A percentile compares a stretch with the other conserved stretches of the same genome.
Conservation (phyloP, 1,284 basidiomycete genomes). For the Ganoderma sinense region DNA sequence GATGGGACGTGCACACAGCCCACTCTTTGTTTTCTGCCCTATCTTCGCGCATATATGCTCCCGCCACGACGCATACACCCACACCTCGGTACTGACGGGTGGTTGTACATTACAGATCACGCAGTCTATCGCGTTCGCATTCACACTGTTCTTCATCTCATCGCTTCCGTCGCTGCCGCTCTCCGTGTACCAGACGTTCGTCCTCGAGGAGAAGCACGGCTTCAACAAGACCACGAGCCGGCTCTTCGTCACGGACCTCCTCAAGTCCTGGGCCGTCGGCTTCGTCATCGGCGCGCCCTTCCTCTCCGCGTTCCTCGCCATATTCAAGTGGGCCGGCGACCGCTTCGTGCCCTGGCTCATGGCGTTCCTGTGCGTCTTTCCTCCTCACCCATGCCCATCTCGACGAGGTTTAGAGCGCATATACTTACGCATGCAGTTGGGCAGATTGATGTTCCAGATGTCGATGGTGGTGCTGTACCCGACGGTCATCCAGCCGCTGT, state of each 20-base stretch:
- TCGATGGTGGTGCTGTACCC: slow-evolving; percentile 88
- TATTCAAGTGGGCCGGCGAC: slow-evolving; percentile 94
- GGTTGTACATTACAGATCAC: slow-evolving; percentile 61
- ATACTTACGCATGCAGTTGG: background rate
- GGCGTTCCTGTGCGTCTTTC: slow-evolving; percentile 72
- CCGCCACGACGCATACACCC: background rate
- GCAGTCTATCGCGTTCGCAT: slow-evolving; percentile 85
- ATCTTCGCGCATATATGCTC: background rate
- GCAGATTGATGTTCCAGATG: slow-evolving; percentile 83
- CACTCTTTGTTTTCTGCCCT: background rate
- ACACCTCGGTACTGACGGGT: background rate
- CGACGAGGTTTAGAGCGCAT: background rate
- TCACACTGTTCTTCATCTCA: slow-evolving; percentile 72
- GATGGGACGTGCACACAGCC: background rate
- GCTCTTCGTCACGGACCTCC: slow-evolving; percentile 80
- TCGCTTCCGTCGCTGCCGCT: slow-evolving; percentile 78
- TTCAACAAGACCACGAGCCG: slow-evolving; percentile 93
- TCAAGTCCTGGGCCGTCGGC: slow-evolving; percentile 84
- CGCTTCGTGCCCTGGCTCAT: slow-evolving; percentile 90
- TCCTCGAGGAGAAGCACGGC: slow-evolving; percentile 93
- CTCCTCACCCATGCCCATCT: background rate
- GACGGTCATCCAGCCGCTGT: slow-evolving; percentile 92
- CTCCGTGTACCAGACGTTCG: slow-evolving; percentile 88
- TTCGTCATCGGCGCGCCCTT: slow-evolving; percentile 88
- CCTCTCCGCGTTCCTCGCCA: slow-evolving; percentile 85